A percentile compares a stretch with the other conserved stretches of the same genome.
Evolutionary conservation across 768 basidiomycete genomes (phyloP).

Genomic region (Tylopilus intermedius): DNA sequence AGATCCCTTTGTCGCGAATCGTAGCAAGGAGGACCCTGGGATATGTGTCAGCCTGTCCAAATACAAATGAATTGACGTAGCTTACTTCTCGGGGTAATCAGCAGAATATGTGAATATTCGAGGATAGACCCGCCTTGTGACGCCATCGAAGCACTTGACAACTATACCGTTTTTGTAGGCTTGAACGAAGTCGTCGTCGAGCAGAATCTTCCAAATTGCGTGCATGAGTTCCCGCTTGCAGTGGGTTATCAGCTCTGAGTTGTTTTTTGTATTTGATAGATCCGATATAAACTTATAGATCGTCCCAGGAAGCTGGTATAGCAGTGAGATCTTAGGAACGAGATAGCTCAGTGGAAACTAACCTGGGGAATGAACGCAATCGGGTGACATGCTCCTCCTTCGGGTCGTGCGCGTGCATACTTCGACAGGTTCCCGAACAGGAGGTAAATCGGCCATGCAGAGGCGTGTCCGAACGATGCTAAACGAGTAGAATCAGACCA

Average conservation of each 20-base stretch:
- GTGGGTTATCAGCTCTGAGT: background rate
- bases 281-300: background rate
- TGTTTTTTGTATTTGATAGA: background rate
- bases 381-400: background rate
- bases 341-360: background rate
- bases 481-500: no score
- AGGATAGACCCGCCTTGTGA: background rate
- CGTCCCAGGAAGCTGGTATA: background rate
- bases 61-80: no score
- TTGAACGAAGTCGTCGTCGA: background rate
- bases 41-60: no score
- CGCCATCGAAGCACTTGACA: background rate
- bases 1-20: background rate
- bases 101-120: background rate
- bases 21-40: background rate
- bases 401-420: no score
- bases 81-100: background rate
- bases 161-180: background rate
- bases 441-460: no score
- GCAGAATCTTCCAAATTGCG: background rate
- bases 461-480: no score
- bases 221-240: background rate
- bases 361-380: background rate
- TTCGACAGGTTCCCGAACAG: no score
- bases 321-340: no score